Evolutionary conservation across 345 rosid species (phyloP), one percentile per base, ranked within the genome.

Genomic region (Ricinus communis): DNA sequence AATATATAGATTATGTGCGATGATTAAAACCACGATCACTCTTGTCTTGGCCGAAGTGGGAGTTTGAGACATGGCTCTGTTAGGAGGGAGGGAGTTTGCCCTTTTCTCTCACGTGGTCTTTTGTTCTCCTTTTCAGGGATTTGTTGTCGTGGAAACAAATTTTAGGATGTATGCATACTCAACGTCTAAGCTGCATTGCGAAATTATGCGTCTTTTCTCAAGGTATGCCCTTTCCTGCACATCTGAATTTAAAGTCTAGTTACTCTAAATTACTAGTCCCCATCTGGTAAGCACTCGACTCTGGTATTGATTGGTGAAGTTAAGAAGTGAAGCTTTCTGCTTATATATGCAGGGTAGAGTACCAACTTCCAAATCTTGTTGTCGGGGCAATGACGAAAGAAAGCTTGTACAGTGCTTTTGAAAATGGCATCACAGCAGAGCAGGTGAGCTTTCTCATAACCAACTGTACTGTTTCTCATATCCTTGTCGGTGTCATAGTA

Each of bases 91-190:
- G 45, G 45, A 59, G 45, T 53, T 53, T 53, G 19, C 9, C 12
- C 14, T 14, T 1, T 41, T 60, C 12, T 65, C 49, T 71, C 4
- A 57, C 54, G 54, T 62, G 36, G 50, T 56, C 54, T 50, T 5
- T 55, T 70, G 69, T 58, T 71, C 52, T 58, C 73, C 56, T 55
- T 71, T 57, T 59, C 84, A 94, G 98, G 98, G 98, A 62, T 88
- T 84, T 86, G 86, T 94, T 65, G 90, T 94, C 41, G 90, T 94
- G 80, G 98, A 94, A 83, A 91, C 97, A 27, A 94, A 94, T 80
- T 94, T 94, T 75, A 91, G 96, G 78, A 51, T 92, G 85, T 90
- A 94, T 62, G 93, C 96, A 12, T 94, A 94, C 88, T 91, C 98
- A 22, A 66, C 96, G 61, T 94, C 98, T n/a, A 94, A 87, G 87